Conservation (phyloP, 2,329 filamentous ascomycete species). For the Claviceps paspali region DNA sequence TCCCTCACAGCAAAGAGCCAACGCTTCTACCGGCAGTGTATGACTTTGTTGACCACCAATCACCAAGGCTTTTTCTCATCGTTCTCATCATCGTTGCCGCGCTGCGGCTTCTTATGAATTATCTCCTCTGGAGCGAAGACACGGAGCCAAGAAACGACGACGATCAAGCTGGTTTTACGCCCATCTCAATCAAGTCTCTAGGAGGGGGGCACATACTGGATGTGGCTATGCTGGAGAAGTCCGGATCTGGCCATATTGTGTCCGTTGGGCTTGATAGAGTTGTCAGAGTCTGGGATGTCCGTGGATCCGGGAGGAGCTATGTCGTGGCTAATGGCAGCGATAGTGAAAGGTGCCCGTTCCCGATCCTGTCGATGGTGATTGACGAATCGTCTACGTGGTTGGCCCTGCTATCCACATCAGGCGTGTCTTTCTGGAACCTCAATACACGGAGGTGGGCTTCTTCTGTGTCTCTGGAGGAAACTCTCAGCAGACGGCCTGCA, state of each 20-base stretch:
- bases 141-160: slow-evolving; percentile 28
- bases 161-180: slow-evolving; percentile 28
- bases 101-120: slow-evolving; percentile 57
- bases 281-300: slow-evolving; percentile 51
- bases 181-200: slow-evolving; percentile 45
- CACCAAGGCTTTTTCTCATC: slow-evolving; percentile 43
- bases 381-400: slow-evolving; percentile 50
- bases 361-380: slow-evolving; percentile 47
- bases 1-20: slow-evolving; percentile 29
- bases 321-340: slow-evolving; percentile 25
- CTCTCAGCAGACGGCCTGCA: slow-evolving; percentile 37
- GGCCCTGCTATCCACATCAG: slow-evolving; percentile 42
- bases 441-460: slow-evolving; percentile 39
- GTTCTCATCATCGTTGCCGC: slow-evolving; percentile 47
- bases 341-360: slow-evolving; percentile 32
- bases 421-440: slow-evolving; percentile 49
- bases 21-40: slow-evolving; percentile 29
- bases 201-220: slow-evolving; percentile 52
- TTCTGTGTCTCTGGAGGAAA: slow-evolving; percentile 38
- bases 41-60: slow-evolving; percentile 50
- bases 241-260: slow-evolving; percentile 47
- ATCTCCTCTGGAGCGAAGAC: slow-evolving; percentile 53
- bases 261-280: slow-evolving; percentile 56
- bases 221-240: slow-evolving; percentile 48
- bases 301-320: slow-evolving; percentile 26